phyloP scores from a whole-genome alignment of 2,329 filamentous ascomycete genomes.

The Aspergillus udagawae region DNA sequence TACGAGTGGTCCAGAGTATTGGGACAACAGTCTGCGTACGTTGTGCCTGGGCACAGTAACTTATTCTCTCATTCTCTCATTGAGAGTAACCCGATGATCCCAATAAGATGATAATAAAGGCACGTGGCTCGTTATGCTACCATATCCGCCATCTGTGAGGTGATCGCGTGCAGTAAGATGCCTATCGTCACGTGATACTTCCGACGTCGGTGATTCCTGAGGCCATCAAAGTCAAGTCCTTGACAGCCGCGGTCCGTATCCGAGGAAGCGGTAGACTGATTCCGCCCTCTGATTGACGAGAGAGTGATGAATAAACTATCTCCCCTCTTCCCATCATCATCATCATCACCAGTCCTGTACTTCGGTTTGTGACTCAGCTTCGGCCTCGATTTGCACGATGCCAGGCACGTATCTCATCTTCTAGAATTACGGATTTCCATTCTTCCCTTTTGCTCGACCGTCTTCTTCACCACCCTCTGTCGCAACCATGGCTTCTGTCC shows the following conservation, averaged over 20 bases:
- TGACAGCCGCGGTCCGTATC: constrained; percentile 21
- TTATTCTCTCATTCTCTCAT: too few species aligned
- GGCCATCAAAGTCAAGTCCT: neutral
- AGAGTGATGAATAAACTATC: neutral
- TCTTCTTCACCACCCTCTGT: neutral
- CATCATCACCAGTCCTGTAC: neutral
- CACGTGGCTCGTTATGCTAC: neutral
- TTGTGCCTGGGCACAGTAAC: too few species aligned
- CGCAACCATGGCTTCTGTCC: constrained; percentile 32
- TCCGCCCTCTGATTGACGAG: constrained; percentile 1
- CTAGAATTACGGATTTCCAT: neutral
- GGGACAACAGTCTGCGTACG: too few species aligned
- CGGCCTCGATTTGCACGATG: neutral
- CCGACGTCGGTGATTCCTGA: neutral
- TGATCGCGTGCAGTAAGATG: neutral
- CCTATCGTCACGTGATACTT: neutral
- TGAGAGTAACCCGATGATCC: neutral
- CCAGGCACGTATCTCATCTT: neutral
- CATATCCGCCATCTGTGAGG: neutral
- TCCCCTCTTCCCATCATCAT: neutral
- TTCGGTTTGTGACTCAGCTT: neutral
- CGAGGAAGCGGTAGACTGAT: constrained; percentile 8
- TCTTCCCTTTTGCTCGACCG: neutral
- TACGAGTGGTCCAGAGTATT: neutral
- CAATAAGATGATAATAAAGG: neutral